Evolutionary conservation across 2,329 filamentous ascomycete species (phyloP).

Genomic region (Phialemoniopsis sp.): DNA sequence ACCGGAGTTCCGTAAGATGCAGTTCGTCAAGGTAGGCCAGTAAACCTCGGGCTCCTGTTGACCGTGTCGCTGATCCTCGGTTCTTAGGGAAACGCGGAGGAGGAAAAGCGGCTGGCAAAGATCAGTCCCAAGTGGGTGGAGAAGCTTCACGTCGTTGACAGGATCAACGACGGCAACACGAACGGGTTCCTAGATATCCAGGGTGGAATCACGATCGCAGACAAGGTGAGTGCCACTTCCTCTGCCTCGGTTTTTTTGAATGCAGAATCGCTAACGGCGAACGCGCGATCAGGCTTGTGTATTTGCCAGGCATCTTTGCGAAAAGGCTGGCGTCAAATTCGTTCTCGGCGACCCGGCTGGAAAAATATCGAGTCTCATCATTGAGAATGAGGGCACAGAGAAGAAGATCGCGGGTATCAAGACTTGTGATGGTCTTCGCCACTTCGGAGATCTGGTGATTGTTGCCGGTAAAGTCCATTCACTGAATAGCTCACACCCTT

Average conservation of each 20-base stretch:
- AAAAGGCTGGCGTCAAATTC: too few relatives aligned
- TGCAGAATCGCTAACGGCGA: too few relatives aligned
- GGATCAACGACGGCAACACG: constrained; percentile 13
- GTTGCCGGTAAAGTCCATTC: constrained; percentile 16
- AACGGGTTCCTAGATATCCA: constrained; percentile 19
- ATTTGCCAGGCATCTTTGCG: too few relatives aligned
- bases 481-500: too few relatives aligned
- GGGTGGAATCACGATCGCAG: constrained; percentile 18
- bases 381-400: not conserved
- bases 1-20: constrained; percentile 1
- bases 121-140: constrained; percentile 14
- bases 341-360: too few relatives aligned
- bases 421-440: constrained; percentile 16
- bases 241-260: too few relatives aligned
- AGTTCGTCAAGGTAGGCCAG: constrained; percentile 5
- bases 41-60: constrained; percentile 3
- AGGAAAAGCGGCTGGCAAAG: too few relatives aligned
- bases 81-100: too few relatives aligned
- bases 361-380: too few relatives aligned
- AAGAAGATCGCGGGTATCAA: constrained; percentile 18
- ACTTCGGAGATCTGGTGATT: constrained; percentile 17
- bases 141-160: constrained; percentile 16
- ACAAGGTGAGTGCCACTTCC: constrained; percentile 12
- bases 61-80: too few relatives aligned
- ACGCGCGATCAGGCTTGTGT: too few relatives aligned